Conservation (phyloP, 768 basidiomycete genomes). For the Russula earlei region DNA sequence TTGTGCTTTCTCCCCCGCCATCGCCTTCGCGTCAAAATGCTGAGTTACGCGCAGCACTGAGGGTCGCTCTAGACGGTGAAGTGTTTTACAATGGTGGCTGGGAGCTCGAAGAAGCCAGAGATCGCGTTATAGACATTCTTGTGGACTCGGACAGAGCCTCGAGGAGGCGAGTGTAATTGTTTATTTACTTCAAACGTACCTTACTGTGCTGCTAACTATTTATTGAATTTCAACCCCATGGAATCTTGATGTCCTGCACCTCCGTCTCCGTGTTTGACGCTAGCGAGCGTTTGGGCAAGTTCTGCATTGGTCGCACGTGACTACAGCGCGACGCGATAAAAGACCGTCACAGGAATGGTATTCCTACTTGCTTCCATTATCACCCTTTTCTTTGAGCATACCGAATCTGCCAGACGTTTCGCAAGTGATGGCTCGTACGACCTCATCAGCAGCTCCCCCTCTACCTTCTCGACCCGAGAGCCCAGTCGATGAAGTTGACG, state of each 20-base stretch:
- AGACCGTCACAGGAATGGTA: neutral
- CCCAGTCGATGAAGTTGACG: conserved; percentile 12
- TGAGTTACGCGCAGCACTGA: conserved; percentile 36
- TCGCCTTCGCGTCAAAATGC: conserved; percentile 36
- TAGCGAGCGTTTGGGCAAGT: no score
- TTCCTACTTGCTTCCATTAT: neutral
- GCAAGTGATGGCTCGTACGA: conserved; percentile 9
- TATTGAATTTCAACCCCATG: neutral
- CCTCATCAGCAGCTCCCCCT: conserved; percentile 11
- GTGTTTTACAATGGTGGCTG: conserved; percentile 35
- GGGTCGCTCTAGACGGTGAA: conserved; percentile 44
- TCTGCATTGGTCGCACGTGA: conserved; percentile 16
- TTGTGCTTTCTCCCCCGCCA: conserved; percentile 51
- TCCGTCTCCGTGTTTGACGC: no score
- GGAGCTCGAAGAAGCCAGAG: conserved; percentile 61
- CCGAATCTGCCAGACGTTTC: neutral
- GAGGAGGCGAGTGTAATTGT: conserved; percentile 14
- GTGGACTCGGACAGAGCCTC: conserved; percentile 26
- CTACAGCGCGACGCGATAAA: conserved; percentile 1
- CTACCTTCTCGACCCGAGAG: conserved; percentile 15
- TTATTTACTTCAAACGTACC: conserved; percentile 17
- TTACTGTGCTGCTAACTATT: conserved; percentile 1
- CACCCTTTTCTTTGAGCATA: neutral
- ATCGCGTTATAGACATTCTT: conserved; percentile 67
- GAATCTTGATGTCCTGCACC: neutral